Evolutionary conservation across 2,329 filamentous ascomycete genomes (phyloP), one percentile per base, ranked within the genome.

Genomic region (Colletotrichum trifolii): DNA sequence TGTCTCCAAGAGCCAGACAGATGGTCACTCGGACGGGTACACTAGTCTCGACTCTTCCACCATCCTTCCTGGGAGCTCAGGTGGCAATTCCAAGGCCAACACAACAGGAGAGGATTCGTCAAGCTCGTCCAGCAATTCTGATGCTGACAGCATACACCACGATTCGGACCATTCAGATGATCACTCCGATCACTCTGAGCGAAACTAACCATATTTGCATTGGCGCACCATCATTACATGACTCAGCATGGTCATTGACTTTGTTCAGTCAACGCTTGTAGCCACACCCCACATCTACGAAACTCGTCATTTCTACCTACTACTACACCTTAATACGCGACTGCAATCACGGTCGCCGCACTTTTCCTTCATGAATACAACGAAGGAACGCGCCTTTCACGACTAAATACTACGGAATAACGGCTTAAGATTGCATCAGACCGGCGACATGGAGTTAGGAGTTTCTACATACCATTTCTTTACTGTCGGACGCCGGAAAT

Each of bases 21-120:
- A 82, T 56, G 77, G 82, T 15, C 74, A 78, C 35, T 81, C 83
- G 10, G 81, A 82, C 61, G 79, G 79, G 40, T 84, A 81, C 67
- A 77, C 76, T 59, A 82, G 81, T 70, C 75, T 83, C 66, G 75
- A 78, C 15, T 85, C 82, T 10, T 79, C 82, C 4, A 75, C 77
- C 25, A 77, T 82, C 35, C 70, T 83, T 6, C 74, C 75, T 5
- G 76, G 69, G 71, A 77, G 68, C 47, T 76, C 74, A 10, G 72
- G 70, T 11, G 70, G 71, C 25, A 73, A 71, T 52, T 77, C 75
- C 59, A 74, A 75, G 62, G 71, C 69, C 34, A 49, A 70, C 54
- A 71, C 75, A 49, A 57, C 68, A 34, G 73, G 59, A 13, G 67
- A 75, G 25, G 78, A 77, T 45, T 73, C 73, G 2, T 73, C 72